Base-by-base conservation (phyloP, 345 rosid species). In the Orychophragmus violaceus region DNA sequence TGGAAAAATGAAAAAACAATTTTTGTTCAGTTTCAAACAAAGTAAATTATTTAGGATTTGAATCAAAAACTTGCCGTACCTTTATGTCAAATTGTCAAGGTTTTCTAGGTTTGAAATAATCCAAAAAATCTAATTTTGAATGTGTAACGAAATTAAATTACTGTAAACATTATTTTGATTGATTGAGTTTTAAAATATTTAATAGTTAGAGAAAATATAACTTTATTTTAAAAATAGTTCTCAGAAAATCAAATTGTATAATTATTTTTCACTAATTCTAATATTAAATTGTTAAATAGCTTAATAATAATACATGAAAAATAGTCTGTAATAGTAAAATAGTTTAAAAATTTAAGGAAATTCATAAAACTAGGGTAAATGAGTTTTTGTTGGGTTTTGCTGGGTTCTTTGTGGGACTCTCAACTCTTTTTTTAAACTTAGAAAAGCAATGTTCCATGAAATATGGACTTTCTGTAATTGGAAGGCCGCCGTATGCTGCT, bases 401-500 rank as follows among this genome's bases (percentile, higher is more conserved):
- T 37, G 17, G 17, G 17, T 2, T 49, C 4, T 5, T 49, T 49
- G 32, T n/a, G 33, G 17, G 10, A 25, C 5, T 51, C 25, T 24
- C 59, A 17, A 29, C 36, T 17, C 4, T 54, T 16, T 8, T 12
- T 12, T 10, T 12, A 35, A 59, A 39, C 14, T 48, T 21, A 16
- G 10, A 22, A 11, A 37, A 46, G 49, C 23, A 51, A 39, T 13
- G 36, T 24, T 68, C 70, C 61, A 57, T 58, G 67, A 75, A 41
- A 11, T 69, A 75, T 74, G 72, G 77, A 74, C 63, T 67, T 74
- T 60, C 77, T 48, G 62, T 66, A 60, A 41, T 53, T 74, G 77
- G 77, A 74, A 67, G 72, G 72, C 49, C 68, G 57, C 29, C 60
- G 5, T 24, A 24, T 66, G 49, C 27, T 73, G 42, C 21, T 71